phyloP scores from a whole-genome alignment of 2,329 filamentous ascomycete species.

The Venturia effusa region DNA sequence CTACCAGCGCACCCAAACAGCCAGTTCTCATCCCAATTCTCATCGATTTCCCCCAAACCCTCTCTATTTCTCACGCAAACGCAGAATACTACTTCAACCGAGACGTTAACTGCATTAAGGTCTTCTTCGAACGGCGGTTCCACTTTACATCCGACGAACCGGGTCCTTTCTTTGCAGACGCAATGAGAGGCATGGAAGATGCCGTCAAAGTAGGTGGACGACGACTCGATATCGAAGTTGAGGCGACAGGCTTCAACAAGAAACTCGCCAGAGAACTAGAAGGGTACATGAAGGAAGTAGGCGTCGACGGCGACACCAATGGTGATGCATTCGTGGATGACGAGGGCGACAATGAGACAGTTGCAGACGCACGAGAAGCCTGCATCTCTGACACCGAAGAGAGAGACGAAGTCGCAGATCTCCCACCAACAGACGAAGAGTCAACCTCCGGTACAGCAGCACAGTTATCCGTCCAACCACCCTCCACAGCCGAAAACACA shows the following conservation, averaged over 20 bases:
- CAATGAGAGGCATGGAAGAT: slow-evolving; percentile 57
- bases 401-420: slow-evolving; percentile 18
- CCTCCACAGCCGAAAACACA: background rate
- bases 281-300: slow-evolving; percentile 69
- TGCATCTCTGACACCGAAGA: slow-evolving; percentile 20
- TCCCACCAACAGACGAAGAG: background rate
- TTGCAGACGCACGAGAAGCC: slow-evolving; percentile 15
- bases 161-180: slow-evolving; percentile 78
- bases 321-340: slow-evolving; percentile 27
- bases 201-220: slow-evolving; percentile 35
- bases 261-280: slow-evolving; percentile 96
- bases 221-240: slow-evolving; percentile 75
- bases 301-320: slow-evolving; percentile 43
- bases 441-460: background rate
- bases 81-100: slow-evolving; percentile 97
- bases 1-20: slow-evolving; percentile 17
- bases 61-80: slow-evolving; percentile 87
- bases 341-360: slow-evolving; percentile 29
- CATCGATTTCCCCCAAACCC: slow-evolving; percentile 98
- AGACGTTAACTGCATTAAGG: slow-evolving; percentile 90
- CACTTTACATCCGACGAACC: slow-evolving; percentile 72
- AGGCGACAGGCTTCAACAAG: slow-evolving; percentile 89
- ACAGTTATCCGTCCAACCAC: background rate
- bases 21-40: slow-evolving; percentile 63
- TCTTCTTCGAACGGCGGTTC: slow-evolving; percentile 83